These are phyloP conservation scores for Lobulomyces angularis DNA, from an alignment of 192 early-diverging fungal species.

Conservation along the genomic window DNA sequence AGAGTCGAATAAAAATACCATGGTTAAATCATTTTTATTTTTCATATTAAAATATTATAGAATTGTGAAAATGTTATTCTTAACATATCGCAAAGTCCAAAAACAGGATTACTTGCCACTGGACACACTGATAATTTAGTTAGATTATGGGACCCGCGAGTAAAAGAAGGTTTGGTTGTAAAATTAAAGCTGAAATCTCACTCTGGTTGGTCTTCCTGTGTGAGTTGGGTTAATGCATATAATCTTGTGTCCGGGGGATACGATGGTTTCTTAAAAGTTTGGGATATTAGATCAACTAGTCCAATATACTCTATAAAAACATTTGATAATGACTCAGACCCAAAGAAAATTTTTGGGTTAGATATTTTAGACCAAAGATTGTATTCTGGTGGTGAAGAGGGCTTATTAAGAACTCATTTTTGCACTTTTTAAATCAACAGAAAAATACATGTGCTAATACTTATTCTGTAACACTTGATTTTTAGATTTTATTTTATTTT, in stretches of 20 bases:
- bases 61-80: conserved; percentile 78
- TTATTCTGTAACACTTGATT: no score
- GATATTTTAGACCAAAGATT: conserved; percentile 55
- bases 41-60: conserved; percentile 20
- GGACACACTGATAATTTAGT: conserved; percentile 76
- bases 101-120: conserved; percentile 63
- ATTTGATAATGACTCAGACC: conserved; percentile 17
- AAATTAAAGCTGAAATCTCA: conserved; percentile 68
- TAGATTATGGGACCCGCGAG: conserved; percentile 83
- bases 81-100: conserved; percentile 56
- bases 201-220: conserved; percentile 68
- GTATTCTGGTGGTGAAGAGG: conserved; percentile 70
- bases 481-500: no score
- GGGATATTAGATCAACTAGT: conserved; percentile 85
- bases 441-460: no score
- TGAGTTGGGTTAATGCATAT: conserved; percentile 66
- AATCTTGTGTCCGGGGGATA: conserved; percentile 74
- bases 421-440: no score
- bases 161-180: conserved; percentile 61
- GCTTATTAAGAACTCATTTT: no score
- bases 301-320: conserved; percentile 63
- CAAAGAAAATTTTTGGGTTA: conserved; percentile 58
- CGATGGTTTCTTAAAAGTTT: conserved; percentile 76
- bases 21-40: conserved; percentile 24
- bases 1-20: conserved; percentile 59